Conservation (phyloP, 805 yeast species). For the Metschnikowia sp. region DNA sequence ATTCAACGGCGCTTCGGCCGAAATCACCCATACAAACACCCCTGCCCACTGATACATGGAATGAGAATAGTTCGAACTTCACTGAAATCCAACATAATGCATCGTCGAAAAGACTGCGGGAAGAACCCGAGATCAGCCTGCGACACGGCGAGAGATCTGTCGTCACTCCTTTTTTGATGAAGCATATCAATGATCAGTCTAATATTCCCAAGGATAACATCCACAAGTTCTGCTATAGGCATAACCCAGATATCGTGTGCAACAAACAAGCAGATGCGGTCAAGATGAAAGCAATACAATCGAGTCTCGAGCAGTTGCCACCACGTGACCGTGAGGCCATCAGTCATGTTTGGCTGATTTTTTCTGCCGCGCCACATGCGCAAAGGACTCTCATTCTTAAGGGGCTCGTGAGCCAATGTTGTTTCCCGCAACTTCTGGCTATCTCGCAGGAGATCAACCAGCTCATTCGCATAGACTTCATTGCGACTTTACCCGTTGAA, state of each 20-base stretch:
- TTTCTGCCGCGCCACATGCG: slow-evolving; percentile 64
- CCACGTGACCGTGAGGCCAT: slow-evolving; percentile 73
- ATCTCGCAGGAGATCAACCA: slow-evolving; percentile 75
- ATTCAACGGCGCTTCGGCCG: not conserved
- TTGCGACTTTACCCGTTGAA: slow-evolving; percentile 81
- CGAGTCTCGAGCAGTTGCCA: slow-evolving; percentile 54
- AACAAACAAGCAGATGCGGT: slow-evolving; percentile 63
- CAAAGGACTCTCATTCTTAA: slow-evolving; percentile 75
- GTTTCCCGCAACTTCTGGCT: slow-evolving; percentile 91
- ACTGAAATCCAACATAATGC: not conserved
- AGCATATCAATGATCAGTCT: slow-evolving; percentile 41
- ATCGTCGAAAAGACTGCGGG: not conserved
- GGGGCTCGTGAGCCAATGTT: slow-evolving; percentile 84
- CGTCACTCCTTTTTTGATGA: slow-evolving; percentile 40
- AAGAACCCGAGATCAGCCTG: not conserved
- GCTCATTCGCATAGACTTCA: slow-evolving; percentile 83
- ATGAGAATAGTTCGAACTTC: not conserved
- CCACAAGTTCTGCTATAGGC: slow-evolving; percentile 83
- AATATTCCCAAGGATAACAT: slow-evolving; percentile 48
- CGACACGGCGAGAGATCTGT: slow-evolving; percentile 18
- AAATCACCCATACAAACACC: not conserved
- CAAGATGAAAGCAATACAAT: slow-evolving; percentile 63
- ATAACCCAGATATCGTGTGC: slow-evolving; percentile 82
- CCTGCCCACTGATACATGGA: not conserved
- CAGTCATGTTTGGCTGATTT: slow-evolving; percentile 79